Conservation (phyloP, 2,329 filamentous ascomycete genomes). For the Fusarium goolgardi region DNA sequence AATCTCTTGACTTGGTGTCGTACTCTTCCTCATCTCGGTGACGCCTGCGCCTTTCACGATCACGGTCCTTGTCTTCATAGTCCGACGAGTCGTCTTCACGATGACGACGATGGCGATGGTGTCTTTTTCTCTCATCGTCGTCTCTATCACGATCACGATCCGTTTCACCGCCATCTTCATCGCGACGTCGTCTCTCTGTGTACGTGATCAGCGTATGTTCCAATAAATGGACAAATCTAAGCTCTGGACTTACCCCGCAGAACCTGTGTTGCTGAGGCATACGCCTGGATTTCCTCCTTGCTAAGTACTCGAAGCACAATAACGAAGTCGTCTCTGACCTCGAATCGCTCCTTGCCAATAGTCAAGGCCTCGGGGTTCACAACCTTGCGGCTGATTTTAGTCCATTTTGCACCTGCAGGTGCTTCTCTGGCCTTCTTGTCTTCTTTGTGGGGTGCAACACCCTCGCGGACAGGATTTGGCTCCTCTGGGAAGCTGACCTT, state of each 20-base stretch:
- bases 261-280: conserved; percentile 83
- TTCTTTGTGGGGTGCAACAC: conserved; percentile 93
- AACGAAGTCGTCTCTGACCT: conserved; percentile 92
- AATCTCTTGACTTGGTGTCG: conserved; percentile 46
- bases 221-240: background rate
- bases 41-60: conserved; percentile 51
- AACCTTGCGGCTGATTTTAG: conserved; percentile 87
- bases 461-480: conserved; percentile 83
- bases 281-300: conserved; percentile 89
- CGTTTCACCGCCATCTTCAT: conserved; percentile 47
- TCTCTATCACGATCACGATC: conserved; percentile 49
- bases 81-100: conserved; percentile 44
- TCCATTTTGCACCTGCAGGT: conserved; percentile 86
- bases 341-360: conserved; percentile 88
- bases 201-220: conserved; percentile 23
- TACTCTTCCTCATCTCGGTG: conserved; percentile 48
- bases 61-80: conserved; percentile 53
- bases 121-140: conserved; percentile 44
- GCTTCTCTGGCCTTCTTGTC: conserved; percentile 78
- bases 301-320: conserved; percentile 90
- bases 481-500: conserved; percentile 89
- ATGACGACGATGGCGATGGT: conserved; percentile 44
- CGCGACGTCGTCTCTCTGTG: conserved; percentile 51
- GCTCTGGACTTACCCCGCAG: conserved; percentile 73
- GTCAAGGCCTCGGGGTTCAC: conserved; percentile 91